A percentile compares a stretch with the other conserved stretches of the same genome.
Conservation (phyloP, 345 rosid species). For the Syzygium grande region DNA sequence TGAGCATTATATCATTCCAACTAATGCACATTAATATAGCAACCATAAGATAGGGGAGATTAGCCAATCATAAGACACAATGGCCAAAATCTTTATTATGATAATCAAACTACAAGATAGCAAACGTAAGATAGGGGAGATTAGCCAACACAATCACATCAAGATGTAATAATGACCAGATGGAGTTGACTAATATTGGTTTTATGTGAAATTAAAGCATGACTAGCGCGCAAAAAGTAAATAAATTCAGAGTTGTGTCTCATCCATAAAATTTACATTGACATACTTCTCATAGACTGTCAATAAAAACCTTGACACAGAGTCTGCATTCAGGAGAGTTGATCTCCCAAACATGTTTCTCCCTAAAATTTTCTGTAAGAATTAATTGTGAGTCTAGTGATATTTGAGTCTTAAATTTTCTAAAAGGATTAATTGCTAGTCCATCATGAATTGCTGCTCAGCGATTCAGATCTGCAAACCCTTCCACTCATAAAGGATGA, state of each 20-base stretch:
- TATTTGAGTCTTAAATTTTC: not conserved
- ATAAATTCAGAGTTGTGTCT: not conserved
- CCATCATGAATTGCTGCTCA: not conserved
- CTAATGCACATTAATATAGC: not conserved
- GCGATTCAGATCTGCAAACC: not conserved
- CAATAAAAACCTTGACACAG: not conserved
- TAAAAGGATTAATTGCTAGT: not conserved
- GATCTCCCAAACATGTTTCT: not conserved
- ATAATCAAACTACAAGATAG: not conserved
- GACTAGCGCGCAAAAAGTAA: not conserved
- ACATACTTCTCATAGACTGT: not conserved
- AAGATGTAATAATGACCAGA: not conserved
- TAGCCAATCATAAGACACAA: not conserved
- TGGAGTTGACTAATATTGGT: not conserved
- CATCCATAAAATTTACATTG: not conserved
- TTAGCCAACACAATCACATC: not conserved
- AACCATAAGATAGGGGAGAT: not conserved
- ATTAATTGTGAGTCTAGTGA: not conserved
- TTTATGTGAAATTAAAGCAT: not conserved
- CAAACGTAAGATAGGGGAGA: not conserved
- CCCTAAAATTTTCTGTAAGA: not conserved
- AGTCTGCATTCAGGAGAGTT: not conserved
- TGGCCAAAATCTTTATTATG: not conserved
- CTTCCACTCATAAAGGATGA: not conserved
- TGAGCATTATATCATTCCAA: not conserved